phyloP scores from a whole-genome alignment of 2,329 filamentous ascomycete species.

The Xylaria sp. region DNA sequence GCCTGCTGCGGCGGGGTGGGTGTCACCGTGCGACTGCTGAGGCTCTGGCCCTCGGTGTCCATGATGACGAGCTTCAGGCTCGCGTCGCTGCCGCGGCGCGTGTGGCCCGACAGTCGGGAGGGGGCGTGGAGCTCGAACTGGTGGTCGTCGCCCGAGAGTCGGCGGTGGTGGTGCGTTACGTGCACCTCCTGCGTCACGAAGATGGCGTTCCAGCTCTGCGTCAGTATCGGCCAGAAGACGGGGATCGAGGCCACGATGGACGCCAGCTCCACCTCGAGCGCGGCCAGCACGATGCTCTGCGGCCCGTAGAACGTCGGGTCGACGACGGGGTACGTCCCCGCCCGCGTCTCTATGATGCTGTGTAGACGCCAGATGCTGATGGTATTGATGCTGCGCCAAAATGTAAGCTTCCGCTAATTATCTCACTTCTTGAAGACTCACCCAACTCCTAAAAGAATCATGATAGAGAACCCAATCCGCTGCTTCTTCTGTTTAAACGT shows the following conservation, averaged over 20 bases:
- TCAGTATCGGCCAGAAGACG: slow-evolving; percentile 49
- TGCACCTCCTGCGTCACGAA: slow-evolving; percentile 52
- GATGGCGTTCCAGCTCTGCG: slow-evolving; percentile 46
- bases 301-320: slow-evolving; percentile 52
- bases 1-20: neutral
- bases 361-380: slow-evolving; percentile 49
- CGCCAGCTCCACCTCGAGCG: slow-evolving; percentile 49
- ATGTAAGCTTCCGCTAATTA: slow-evolving; percentile 3
- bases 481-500: slow-evolving; percentile 45
- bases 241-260: slow-evolving; percentile 49
- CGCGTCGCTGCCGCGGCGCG: slow-evolving; percentile 30
- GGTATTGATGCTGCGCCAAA: slow-evolving; percentile 43
- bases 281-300: slow-evolving; percentile 48
- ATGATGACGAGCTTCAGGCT: slow-evolving; percentile 34
- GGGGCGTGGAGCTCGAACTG: slow-evolving; percentile 27
- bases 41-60: slow-evolving; percentile 20
- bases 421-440: slow-evolving; percentile 36
- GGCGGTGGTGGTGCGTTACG: slow-evolving; percentile 45
- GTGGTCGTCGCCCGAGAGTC: slow-evolving; percentile 39
- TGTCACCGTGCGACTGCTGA: neutral
- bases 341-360: slow-evolving; percentile 45
- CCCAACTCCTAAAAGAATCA: slow-evolving; percentile 48
- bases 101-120: slow-evolving; percentile 11
- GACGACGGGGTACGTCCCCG: slow-evolving; percentile 48
- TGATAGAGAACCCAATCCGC: slow-evolving; percentile 45